Conservation (phyloP, 2,329 filamentous ascomycete species). For the Ophiostoma australiae region DNA sequence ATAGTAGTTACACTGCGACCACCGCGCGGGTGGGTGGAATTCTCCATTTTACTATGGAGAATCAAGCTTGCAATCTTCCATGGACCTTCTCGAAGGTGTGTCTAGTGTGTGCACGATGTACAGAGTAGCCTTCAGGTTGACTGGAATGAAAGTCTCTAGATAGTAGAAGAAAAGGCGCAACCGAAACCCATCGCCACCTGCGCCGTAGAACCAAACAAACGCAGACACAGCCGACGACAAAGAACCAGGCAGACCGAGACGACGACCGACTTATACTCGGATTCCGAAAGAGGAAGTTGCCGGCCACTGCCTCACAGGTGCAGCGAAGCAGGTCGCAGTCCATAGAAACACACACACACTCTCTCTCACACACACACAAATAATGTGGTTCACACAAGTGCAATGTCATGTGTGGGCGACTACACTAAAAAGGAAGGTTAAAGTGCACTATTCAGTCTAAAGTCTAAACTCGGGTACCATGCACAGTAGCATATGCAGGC, state of each 20-base stretch:
- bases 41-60: constrained; percentile 2
- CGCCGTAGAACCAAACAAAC: neutral
- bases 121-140: neutral
- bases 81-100: constrained; percentile 25
- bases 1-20: neutral
- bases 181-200: neutral
- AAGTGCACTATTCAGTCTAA: neutral
- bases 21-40: constrained; percentile 6
- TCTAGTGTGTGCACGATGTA: neutral
- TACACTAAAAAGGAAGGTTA: constrained; percentile 5
- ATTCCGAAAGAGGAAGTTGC: neutral
- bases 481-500: constrained; percentile 4
- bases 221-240: neutral
- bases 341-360: neutral
- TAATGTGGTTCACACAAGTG: too few relatives aligned
- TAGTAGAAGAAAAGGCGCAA: neutral
- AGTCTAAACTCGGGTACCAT: neutral
- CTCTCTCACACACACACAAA: neutral
- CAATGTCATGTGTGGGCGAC: neutral
- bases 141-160: neutral
- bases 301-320: neutral
- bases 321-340: neutral
- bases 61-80: constrained; percentile 17
- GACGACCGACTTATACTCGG: neutral
- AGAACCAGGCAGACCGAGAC: neutral